Percentiles rank a stretch among this genome's conserved stretches.
These are phyloP conservation scores for Dispira simplex DNA, from an alignment of 192 early-diverging fungal species.

Conservation along the genomic window DNA sequence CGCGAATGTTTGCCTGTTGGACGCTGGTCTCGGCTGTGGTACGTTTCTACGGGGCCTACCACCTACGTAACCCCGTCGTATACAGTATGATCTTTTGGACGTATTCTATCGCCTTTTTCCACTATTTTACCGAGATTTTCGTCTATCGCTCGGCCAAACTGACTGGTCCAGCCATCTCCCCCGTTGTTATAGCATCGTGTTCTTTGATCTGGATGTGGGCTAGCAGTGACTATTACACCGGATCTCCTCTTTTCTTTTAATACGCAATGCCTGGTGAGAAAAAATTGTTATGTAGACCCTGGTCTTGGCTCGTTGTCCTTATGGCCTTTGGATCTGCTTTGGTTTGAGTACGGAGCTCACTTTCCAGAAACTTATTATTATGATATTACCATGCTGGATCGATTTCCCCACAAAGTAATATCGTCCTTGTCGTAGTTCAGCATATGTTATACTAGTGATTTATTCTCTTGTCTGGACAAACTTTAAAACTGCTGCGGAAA, in stretches of 20 bases:
- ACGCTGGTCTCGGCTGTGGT: constrained; percentile 67
- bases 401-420: no score
- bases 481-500: no score
- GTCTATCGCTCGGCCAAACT: constrained; percentile 44
- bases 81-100: constrained; percentile 39
- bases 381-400: no score
- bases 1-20: constrained; percentile 80
- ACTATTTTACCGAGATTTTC: constrained; percentile 50
- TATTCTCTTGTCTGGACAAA: no score
- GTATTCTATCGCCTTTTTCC: constrained; percentile 49
- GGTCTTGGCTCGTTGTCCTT: no score
- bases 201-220: constrained; percentile 7
- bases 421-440: no score
- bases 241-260: not conserved
- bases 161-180: constrained; percentile 35
- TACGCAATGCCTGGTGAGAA: not conserved
- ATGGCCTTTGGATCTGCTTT: no score
- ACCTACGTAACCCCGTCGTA: constrained; percentile 43
- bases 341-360: no score
- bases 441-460: no score
- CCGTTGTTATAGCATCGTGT: not conserved
- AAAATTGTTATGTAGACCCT: no score
- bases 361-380: no score
- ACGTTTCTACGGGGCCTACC: constrained; percentile 73
- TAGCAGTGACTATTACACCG: not conserved